Percentiles rank a stretch among this genome's conserved stretches.
phyloP scores from a whole-genome alignment of 148 eudicot species.

The Arbutus unedo region DNA sequence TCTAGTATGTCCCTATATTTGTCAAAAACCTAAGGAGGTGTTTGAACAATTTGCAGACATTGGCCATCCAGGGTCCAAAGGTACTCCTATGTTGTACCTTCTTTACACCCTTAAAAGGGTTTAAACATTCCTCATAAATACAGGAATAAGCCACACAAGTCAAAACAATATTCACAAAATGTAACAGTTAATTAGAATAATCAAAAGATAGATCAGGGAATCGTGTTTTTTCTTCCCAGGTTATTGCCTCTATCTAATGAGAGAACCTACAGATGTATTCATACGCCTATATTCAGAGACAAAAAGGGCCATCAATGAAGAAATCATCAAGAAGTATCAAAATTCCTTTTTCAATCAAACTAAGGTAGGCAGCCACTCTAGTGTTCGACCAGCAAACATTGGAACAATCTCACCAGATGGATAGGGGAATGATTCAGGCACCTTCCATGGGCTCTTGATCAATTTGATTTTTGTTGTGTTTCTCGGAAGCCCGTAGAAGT shows the following conservation, averaged over 20 bases:
- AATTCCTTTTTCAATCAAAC: background rate
- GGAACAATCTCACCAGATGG: conserved; percentile 76
- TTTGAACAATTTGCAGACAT: no score
- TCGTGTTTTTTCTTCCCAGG: background rate
- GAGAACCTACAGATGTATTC: background rate
- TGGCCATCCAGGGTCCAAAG: no score
- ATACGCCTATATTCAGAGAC: background rate
- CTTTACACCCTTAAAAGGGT: no score
- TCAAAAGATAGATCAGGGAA: background rate
- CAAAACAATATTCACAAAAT: no score
- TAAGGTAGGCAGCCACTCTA: conserved; percentile 1
- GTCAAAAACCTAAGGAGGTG: no score
- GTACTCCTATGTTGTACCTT: no score
- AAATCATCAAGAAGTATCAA: background rate
- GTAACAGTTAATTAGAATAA: no score
- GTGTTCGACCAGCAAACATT: conserved; percentile 19
- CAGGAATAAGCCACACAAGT: no score
- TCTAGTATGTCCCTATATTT: no score
- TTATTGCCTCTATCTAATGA: background rate
- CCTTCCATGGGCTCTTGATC: conserved; percentile 71
- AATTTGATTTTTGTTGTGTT: conserved; percentile 68
- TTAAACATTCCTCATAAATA: no score
- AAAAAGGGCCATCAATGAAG: background rate
- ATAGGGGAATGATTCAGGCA: conserved; percentile 56
- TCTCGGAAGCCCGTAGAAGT: conserved; percentile 88